Evolutionary conservation across 106 monocot species (phyloP), one percentile per base, ranked within the genome.

Genomic region (Dioscorea alata): DNA sequence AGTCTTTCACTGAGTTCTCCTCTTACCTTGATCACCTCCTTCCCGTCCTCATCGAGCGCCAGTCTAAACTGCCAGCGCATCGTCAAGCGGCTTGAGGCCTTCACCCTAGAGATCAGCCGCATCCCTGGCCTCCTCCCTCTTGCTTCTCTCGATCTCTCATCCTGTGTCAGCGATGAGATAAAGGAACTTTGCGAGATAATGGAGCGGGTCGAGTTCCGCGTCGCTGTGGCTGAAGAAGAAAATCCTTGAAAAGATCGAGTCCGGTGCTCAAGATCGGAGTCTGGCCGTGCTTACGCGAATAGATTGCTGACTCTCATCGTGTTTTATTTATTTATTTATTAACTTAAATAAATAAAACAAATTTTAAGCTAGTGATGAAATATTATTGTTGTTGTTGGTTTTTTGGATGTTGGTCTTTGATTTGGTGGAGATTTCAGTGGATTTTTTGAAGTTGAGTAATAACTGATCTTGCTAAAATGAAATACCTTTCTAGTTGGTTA

Each of bases 241-340:
- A 18, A 61, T 63, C 22, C 18, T 78, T 4, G 52, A 61, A 16
- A 42, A 53, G 61, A 63, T 73, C 24, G 72, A 78, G 28, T 19
- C 48, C 12, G 72, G 33, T 4, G 57, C 72, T 21, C 60, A 35
- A 1, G 67, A 78, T 13, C 32, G 61, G 50, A 73, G 21, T 21
- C 59, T 16, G 67, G 61, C 20, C 67, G 78, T 6, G 34, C 72
- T 21, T 72, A 54, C 24, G 78, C 78, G 14, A 73, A 78, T 56
- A 66, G 32, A 23, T 56, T 78, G 52, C 34, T 78, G 6, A 17
- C 54, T 4, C 61, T 78, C 54, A 73, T 78, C 53, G 72, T n/a
- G n/a, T n/a, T n/a, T n/a, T n/a, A n/a, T n/a, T n/a, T n/a, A n/a
- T n/a, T n/a, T n/a, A n/a, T n/a, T n/a, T n/a, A n/a, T n/a, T n/a